These are phyloP conservation scores for Leptodontidium sp. DNA, from an alignment of 2,329 filamentous ascomycete genomes.

Conservation along the genomic window DNA sequence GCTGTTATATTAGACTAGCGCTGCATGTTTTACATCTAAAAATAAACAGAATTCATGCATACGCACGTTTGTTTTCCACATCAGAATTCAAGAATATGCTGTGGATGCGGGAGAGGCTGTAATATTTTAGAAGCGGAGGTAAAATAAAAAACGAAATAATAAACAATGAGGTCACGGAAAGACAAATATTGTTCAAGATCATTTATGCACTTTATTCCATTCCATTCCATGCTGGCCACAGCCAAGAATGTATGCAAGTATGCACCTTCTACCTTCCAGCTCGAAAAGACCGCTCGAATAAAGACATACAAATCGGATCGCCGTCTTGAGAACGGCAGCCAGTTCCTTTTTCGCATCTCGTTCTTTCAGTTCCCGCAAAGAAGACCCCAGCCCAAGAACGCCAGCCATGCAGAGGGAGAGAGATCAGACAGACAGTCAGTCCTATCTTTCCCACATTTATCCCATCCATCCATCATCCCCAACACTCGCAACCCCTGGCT, in stretches of 20 bases:
- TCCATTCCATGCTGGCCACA: not conserved
- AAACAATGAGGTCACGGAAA: not conserved
- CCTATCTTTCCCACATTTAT: not conserved
- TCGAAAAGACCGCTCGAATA: conserved; percentile 5
- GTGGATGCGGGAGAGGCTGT: not conserved
- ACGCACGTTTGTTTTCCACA: no score
- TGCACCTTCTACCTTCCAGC: not conserved
- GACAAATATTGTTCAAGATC: not conserved
- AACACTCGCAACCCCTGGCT: conserved; percentile 16
- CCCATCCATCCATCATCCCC: conserved; percentile 15
- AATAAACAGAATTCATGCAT: no score
- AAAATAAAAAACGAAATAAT: not conserved
- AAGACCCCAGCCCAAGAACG: conserved; percentile 17
- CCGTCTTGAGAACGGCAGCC: not conserved
- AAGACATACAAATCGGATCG: conserved; percentile 9
- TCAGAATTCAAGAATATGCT: no score
- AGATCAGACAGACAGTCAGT: conserved; percentile 1
- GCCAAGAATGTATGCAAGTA: conserved; percentile 3
- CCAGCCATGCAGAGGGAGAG: conserved; percentile 15
- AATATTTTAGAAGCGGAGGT: not conserved
- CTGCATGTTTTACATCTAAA: no score
- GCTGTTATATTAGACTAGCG: no score
- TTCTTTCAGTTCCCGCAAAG: conserved; percentile 14
- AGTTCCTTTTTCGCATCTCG: not conserved
- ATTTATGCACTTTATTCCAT: conserved; percentile 7